Percentiles rank a stretch among this genome's conserved stretches.
Evolutionary conservation across 2,329 filamentous ascomycete species (phyloP).

Genomic region (Amesomyces nigricolor): DNA sequence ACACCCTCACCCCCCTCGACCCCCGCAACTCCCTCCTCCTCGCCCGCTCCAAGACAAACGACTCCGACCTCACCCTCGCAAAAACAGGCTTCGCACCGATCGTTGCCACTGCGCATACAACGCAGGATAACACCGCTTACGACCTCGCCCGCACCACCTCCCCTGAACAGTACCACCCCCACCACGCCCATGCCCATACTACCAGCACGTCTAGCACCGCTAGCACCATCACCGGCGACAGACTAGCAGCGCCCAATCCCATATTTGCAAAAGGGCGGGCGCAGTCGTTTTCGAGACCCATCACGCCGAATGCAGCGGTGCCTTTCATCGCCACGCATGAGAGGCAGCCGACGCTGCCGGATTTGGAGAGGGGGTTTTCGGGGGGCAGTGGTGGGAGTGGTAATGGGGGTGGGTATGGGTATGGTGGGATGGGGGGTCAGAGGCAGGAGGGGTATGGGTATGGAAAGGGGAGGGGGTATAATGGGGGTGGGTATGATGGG

Average conservation of each 20-base stretch:
- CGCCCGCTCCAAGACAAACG: constrained; percentile 40
- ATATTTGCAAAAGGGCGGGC: constrained; percentile 7
- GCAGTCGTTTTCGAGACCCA: constrained; percentile 33
- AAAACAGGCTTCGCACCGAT: constrained; percentile 30
- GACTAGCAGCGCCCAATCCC: neutral
- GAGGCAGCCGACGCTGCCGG: constrained; percentile 34
- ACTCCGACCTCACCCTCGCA: constrained; percentile 40
- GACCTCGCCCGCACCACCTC: neutral
- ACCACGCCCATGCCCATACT: too few species aligned
- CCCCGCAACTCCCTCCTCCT: constrained; percentile 81
- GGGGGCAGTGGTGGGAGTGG: neutral
- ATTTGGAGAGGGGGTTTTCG: constrained; percentile 21
- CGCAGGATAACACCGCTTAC: neutral
- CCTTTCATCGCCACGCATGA: constrained; percentile 12
- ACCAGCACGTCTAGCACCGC: neutral
- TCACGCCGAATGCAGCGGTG: constrained; percentile 33
- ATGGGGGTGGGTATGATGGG: neutral
- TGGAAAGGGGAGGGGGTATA: neutral
- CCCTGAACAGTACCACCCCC: constrained; percentile 7
- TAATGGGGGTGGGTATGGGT: neutral
- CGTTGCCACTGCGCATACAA: constrained; percentile 28
- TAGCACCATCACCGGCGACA: neutral
- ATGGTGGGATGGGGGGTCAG: neutral
- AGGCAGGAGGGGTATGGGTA: neutral
- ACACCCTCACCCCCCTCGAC: constrained; percentile 80